These are phyloP conservation scores for Drechmeria coniospora DNA, from an alignment of 2,329 filamentous ascomycete genomes.

Conservation along the genomic window DNA sequence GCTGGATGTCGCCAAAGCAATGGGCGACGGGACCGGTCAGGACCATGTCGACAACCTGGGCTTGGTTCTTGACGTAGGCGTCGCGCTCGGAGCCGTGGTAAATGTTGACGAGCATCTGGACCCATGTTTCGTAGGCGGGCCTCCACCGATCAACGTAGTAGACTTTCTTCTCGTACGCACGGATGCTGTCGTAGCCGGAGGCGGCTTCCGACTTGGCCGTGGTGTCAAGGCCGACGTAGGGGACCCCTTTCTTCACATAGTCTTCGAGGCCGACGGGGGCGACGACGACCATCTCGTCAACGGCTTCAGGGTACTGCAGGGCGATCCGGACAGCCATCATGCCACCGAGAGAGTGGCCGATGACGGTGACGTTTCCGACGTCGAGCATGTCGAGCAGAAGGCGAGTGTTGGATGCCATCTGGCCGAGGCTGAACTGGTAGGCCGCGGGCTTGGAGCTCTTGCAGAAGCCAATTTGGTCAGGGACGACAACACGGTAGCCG, in stretches of 20 bases:
- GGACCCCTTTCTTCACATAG: slow-evolving; percentile 33
- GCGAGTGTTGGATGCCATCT: slow-evolving; percentile 34
- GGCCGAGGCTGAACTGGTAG: slow-evolving; percentile 37
- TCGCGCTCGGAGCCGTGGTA: slow-evolving; percentile 28
- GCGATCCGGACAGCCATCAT: slow-evolving; percentile 37
- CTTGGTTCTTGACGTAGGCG: slow-evolving; percentile 30
- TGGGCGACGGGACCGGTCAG: slow-evolving; percentile 35
- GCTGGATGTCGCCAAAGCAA: slow-evolving; percentile 29
- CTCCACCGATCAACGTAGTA: slow-evolving; percentile 35
- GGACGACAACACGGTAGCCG: slow-evolving; percentile 36
- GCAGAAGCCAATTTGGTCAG: slow-evolving; percentile 42
- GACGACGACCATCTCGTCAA: slow-evolving; percentile 29
- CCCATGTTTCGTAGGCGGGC: slow-evolving; percentile 35
- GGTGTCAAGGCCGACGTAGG: slow-evolving; percentile 27
- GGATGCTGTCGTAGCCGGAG: slow-evolving; percentile 27
- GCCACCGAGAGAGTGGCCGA: slow-evolving; percentile 40
- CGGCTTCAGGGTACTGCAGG: slow-evolving; percentile 30
- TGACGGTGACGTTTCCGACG: slow-evolving; percentile 27
- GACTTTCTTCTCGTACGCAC: slow-evolving; percentile 28
- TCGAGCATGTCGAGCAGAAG: slow-evolving; percentile 27
- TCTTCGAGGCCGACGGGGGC: slow-evolving; percentile 39
- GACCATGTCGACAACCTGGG: slow-evolving; percentile 38
- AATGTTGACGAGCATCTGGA: slow-evolving; percentile 36
- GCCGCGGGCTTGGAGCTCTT: slow-evolving; percentile 34
- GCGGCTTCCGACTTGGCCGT: slow-evolving; percentile 20